Evolutionary conservation across 164 flowering plant genomes (phyloP).

Genomic region (Magnolia changhungtana): DNA sequence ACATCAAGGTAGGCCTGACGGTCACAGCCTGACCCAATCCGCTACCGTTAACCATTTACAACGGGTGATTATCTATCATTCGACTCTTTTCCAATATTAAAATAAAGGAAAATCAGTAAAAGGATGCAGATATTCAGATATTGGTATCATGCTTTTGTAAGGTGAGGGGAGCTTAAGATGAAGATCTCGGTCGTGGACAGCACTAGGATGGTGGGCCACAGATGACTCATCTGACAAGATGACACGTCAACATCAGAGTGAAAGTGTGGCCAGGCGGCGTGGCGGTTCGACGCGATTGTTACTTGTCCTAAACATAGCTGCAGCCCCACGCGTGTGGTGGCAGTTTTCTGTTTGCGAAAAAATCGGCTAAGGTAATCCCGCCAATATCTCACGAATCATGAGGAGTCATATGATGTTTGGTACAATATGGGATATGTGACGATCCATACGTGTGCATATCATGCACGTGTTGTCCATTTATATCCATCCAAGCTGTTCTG

Average conservation of each 20-base stretch:
- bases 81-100: not conserved
- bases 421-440: too few relatives aligned
- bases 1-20: too few relatives aligned
- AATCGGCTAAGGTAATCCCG: not conserved
- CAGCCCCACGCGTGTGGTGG: not conserved
- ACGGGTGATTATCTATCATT: not conserved
- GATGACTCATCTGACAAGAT: constrained; percentile 17
- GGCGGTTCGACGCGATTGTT: constrained; percentile 6
- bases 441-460: too few relatives aligned
- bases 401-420: not conserved
- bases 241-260: constrained; percentile 11
- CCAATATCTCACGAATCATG: not conserved
- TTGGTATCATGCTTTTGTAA: not conserved
- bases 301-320: not conserved
- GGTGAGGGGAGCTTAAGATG: not conserved
- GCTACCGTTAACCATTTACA: too few relatives aligned
- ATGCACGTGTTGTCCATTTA: too few relatives aligned
- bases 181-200: not conserved
- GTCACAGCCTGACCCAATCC: too few relatives aligned
- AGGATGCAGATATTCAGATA: constrained; percentile 10
- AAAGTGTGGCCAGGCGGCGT: constrained; percentile 4
- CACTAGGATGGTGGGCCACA: constrained; percentile 11
- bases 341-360: too few relatives aligned
- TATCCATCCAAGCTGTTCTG: too few relatives aligned
- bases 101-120: not conserved